Evolutionary conservation across 2,329 filamentous ascomycete species (phyloP).

Genomic region (Penicillium sp.): DNA sequence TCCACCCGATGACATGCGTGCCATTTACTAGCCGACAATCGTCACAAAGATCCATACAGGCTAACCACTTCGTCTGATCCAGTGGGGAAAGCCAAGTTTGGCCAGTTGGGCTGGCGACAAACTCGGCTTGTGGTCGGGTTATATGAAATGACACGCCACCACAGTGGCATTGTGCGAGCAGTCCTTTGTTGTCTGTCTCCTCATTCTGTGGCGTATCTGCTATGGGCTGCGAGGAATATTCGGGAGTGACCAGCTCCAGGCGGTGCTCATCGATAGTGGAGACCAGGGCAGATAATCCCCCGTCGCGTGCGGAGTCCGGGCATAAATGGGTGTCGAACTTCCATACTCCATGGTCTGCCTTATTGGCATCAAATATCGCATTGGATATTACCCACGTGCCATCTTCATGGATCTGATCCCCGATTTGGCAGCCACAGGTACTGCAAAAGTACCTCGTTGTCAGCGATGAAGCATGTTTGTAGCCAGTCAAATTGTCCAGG

Average conservation of each 20-base stretch:
- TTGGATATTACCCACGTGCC: slow-evolving; percentile 24
- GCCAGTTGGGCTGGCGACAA: slow-evolving; percentile 26
- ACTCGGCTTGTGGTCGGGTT: slow-evolving; percentile 35
- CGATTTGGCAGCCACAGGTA: slow-evolving; percentile 45
- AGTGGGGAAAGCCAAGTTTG: slow-evolving; percentile 15
- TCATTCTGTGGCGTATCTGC: background rate
- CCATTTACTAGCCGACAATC: slow-evolving; percentile 45
- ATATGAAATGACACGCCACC: slow-evolving; percentile 47
- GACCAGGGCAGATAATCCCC: slow-evolving; percentile 20
- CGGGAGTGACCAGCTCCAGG: slow-evolving; percentile 14
- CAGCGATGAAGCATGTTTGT: slow-evolving; percentile 29
- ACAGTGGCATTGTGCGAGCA: slow-evolving; percentile 48
- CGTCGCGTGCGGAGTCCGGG: slow-evolving; percentile 17
- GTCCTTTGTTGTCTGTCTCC: slow-evolving; percentile 2
- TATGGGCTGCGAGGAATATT: background rate
- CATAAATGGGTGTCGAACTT: slow-evolving; percentile 19
- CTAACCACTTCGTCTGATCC: slow-evolving; percentile 27
- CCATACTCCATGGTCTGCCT: slow-evolving; percentile 16
- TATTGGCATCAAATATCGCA: slow-evolving; percentile 23
- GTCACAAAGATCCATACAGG: slow-evolving; percentile 29
- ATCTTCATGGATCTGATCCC: slow-evolving; percentile 10
- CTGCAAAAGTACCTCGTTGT: slow-evolving; percentile 43
- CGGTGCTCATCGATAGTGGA: slow-evolving; percentile 13
- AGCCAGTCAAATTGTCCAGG: slow-evolving; percentile 24
- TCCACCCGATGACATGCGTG: slow-evolving; percentile 44